A percentile compares a stretch with the other conserved stretches of the same genome.
Evolutionary conservation across 768 basidiomycete genomes (phyloP).

Genomic region (Leccinum variicolor): DNA sequence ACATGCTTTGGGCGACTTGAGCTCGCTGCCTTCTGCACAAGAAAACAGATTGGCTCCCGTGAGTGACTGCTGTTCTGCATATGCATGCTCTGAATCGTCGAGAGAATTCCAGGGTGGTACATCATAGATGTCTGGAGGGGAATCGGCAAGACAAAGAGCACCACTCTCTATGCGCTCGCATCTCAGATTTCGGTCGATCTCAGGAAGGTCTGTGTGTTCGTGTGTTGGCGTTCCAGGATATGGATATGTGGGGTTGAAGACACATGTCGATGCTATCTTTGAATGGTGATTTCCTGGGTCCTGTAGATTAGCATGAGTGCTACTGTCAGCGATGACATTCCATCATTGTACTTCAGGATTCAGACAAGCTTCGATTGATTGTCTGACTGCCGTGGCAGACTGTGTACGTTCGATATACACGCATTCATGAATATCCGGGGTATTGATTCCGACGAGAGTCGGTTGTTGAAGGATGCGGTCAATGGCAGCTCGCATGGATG

Average conservation of each 20-base stretch:
- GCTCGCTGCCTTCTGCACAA: neutral
- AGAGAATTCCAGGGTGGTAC: neutral
- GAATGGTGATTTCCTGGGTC: neutral
- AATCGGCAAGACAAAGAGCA: neutral
- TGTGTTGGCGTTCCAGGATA: neutral
- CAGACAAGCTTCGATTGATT: neutral
- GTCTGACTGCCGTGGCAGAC: neutral
- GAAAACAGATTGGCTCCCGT: neutral
- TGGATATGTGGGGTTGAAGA: neutral
- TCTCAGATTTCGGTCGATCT: neutral
- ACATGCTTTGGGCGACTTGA: neutral
- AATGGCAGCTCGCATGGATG: slow-evolving; percentile 29
- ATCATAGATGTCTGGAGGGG: neutral
- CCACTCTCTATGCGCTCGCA: neutral
- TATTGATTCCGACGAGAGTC: slow-evolving; percentile 21
- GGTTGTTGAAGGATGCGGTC: slow-evolving; percentile 26
- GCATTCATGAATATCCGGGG: neutral
- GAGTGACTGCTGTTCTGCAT: neutral
- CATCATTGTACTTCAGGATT: slow-evolving; percentile 11
- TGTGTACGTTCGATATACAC: neutral
- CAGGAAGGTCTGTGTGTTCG: neutral
- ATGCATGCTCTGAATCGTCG: slow-evolving; percentile 3
- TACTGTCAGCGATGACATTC: neutral
- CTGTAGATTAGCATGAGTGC: slow-evolving; percentile 11
- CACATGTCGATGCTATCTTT: neutral